A percentile compares a stretch with the other conserved stretches of the same genome.
Conservation (phyloP, 1,284 basidiomycete genomes). For the Fomitiporia mediterranea region DNA sequence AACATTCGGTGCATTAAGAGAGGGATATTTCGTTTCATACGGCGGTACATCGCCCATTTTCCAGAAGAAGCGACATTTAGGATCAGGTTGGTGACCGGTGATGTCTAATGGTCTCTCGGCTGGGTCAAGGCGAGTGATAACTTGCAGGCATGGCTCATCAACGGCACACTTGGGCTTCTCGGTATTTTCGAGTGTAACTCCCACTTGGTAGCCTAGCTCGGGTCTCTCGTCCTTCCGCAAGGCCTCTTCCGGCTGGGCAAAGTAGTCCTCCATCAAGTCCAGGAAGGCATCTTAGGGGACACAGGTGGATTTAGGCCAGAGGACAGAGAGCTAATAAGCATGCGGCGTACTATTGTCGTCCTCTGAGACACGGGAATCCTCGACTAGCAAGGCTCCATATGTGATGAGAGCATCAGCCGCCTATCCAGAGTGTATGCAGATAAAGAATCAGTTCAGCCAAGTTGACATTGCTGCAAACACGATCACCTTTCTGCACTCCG, state of each 20-base stretch:
- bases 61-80: conserved; percentile 92
- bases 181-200: conserved; percentile 88
- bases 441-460: background rate
- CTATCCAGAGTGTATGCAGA: conserved; percentile 33
- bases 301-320: background rate
- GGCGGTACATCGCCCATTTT: conserved; percentile 76
- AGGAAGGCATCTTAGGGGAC: conserved; percentile 36
- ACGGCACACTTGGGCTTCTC: conserved; percentile 87
- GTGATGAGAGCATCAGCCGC: conserved; percentile 76
- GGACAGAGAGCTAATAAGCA: background rate
- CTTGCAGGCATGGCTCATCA: conserved; percentile 65
- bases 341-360: conserved; percentile 68
- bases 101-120: conserved; percentile 81
- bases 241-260: conserved; percentile 59
- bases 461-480: background rate
- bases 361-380: conserved; percentile 79
- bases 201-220: conserved; percentile 74
- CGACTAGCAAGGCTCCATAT: conserved; percentile 78
- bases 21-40: conserved; percentile 72
- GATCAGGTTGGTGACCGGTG: conserved; percentile 73
- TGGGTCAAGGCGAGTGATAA: conserved; percentile 70
- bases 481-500: conserved; percentile 62
- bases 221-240: conserved; percentile 76
- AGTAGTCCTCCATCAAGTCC: conserved; percentile 69
- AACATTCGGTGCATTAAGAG: conserved; percentile 75